Evolutionary conservation across 2,329 filamentous ascomycete species (phyloP).

Genomic region (Onygenales sp.): DNA sequence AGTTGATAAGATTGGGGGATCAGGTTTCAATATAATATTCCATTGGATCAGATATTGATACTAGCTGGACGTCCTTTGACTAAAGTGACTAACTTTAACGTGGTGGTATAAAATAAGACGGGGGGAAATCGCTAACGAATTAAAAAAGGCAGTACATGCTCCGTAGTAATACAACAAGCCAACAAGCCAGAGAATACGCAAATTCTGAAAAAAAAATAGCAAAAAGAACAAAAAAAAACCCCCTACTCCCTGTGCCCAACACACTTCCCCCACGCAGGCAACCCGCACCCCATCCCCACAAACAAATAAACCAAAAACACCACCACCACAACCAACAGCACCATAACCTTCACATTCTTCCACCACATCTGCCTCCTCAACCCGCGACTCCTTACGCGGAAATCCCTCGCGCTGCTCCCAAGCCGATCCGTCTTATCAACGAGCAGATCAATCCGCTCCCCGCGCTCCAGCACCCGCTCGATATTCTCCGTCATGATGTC

Average conservation of each 20-base stretch:
- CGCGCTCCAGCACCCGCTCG: slow-evolving; percentile 76
- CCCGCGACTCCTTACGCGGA: slow-evolving; percentile 75
- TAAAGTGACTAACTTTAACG: too few relatives aligned
- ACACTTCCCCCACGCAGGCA: slow-evolving; percentile 47
- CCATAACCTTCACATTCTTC: slow-evolving; percentile 98
- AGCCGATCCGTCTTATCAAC: slow-evolving; percentile 95
- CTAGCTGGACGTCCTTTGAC: not conserved
- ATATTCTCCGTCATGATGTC: slow-evolving; percentile 97
- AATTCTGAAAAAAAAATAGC: not conserved
- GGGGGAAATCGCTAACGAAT: too few relatives aligned
- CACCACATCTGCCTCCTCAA: slow-evolving; percentile 96
- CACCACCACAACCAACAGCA: slow-evolving; percentile 59
- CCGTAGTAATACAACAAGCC: not conserved
- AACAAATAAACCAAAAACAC: slow-evolving; percentile 63
- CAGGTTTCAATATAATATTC: too few relatives aligned
- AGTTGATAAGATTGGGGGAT: too few relatives aligned
- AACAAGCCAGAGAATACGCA: not conserved
- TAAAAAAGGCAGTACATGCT: too few relatives aligned
- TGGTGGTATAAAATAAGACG: too few relatives aligned
- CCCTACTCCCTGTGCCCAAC: slow-evolving; percentile 18
- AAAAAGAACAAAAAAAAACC: not conserved
- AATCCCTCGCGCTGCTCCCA: slow-evolving; percentile 81
- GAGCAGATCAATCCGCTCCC: slow-evolving; percentile 84
- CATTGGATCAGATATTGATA: too few relatives aligned
- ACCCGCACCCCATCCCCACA: slow-evolving; percentile 61